Base-by-base conservation (phyloP, 805 yeast genomes). In the Osmozyma mogii region DNA sequence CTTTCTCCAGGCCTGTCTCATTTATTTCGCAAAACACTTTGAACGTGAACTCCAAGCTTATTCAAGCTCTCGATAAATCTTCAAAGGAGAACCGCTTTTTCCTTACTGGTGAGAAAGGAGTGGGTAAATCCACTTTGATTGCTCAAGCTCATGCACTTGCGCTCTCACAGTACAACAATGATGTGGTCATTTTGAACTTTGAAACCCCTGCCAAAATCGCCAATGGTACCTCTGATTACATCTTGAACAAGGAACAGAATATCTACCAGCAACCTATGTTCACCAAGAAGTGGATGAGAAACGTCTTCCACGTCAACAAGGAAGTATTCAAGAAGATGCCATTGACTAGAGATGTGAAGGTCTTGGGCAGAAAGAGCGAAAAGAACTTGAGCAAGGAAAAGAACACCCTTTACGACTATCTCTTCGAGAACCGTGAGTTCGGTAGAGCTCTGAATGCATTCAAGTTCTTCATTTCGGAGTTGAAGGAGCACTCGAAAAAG, bases 221-320 rank as follows among this genome's bases (percentile, higher is more conserved):
- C n/a, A 75, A 82, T 41, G 96, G 96, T 30, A 61, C 82, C 15
- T 68, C 63, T 31, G 94, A 83, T 52, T 83, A 75, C 47, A 64
- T 70, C 36, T 70, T 53, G 38, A 80, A 78, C 52, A 54, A 60
- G 16, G 56, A 57, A 24, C 48, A 69, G 17, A 52, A 57, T 14
- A 42, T 61, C 24, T 81, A 76, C 52, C 80, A 74, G 28, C 95
- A 87, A 56, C 95, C 89, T 35, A 80, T 81, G 89, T 72, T 65
- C 47, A 58, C 81, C 29, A 74, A 75, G 46, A 65, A 68, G 27
- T 66, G 84, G 50, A 49, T 84, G 36, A 59, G 62, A 37, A 75
- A 73, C 40, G 36, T 58, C 34, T 50, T 61, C 17, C 41, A 44
- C 8, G 58, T 61, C 25, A 64, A 64, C 43, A 52, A 51, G 32